Conservation (phyloP, 1,139 yeast genomes). For the Lodderomyces pseudojiufengensis region DNA sequence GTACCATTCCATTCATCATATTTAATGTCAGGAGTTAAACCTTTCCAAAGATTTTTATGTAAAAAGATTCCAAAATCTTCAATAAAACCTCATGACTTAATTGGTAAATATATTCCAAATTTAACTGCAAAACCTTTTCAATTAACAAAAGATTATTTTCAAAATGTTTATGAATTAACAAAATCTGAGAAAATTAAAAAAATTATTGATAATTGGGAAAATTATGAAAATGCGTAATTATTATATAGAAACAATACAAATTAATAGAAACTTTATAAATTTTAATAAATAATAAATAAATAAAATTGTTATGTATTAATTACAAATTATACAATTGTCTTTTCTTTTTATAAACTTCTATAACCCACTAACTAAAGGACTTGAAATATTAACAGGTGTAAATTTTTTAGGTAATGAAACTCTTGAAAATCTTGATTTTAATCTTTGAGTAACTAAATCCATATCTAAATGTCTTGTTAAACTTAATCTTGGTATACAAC, state of each 20-base stretch:
- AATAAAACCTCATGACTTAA: slow-evolving; percentile 88
- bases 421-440: slow-evolving; percentile 78
- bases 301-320: neutral
- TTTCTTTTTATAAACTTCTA: neutral
- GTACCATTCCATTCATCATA: slow-evolving; percentile 99
- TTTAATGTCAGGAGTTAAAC: slow-evolving; percentile 96
- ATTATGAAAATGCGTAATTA: slow-evolving; percentile 52
- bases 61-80: slow-evolving; percentile 95
- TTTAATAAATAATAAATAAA: neutral
- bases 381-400: slow-evolving; percentile 82
- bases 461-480: slow-evolving; percentile 91
- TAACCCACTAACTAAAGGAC: slow-evolving; percentile 46
- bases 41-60: slow-evolving; percentile 95
- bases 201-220: slow-evolving; percentile 93
- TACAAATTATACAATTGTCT: neutral
- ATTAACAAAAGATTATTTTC: slow-evolving; percentile 93
- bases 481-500: slow-evolving; percentile 87
- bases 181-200: slow-evolving; percentile 86
- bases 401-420: slow-evolving; percentile 89
- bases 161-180: slow-evolving; percentile 90
- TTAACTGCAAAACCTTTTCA: slow-evolving; percentile 97
- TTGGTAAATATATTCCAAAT: slow-evolving; percentile 96
- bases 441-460: slow-evolving; percentile 80
- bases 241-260: neutral
- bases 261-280: neutral